phyloP scores from a whole-genome alignment of 208 protist species.

The Crithidia brevicula region DNA sequence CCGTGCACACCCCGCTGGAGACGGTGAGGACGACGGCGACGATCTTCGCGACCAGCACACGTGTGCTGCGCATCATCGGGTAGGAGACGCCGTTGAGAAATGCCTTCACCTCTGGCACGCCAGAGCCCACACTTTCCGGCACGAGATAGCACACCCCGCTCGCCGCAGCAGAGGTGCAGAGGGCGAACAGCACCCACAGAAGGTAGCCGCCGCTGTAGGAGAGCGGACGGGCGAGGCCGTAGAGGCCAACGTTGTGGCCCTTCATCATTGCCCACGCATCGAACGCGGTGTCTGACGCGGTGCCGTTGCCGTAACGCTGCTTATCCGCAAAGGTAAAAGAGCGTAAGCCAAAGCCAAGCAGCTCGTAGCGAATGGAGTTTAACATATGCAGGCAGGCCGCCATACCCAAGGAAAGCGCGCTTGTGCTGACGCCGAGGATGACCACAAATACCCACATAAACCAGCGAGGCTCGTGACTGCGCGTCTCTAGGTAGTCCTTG shows the following conservation, averaged over 20 bases:
- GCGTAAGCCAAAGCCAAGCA: conserved; percentile 49
- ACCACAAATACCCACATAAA: conserved; percentile 73
- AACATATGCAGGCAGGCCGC: conserved; percentile 49
- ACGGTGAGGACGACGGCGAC: conserved; percentile 38
- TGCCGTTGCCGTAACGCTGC: conserved; percentile 23
- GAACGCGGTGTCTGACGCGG: neutral
- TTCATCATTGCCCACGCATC: conserved; percentile 38
- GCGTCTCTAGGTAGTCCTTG: conserved; percentile 66
- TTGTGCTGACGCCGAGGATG: conserved; percentile 43
- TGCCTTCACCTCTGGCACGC: conserved; percentile 54
- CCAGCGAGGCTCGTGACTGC: conserved; percentile 59
- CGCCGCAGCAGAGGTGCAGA: conserved; percentile 36
- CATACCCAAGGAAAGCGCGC: conserved; percentile 37
- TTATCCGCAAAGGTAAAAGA: conserved; percentile 36
- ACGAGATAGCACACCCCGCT: conserved; percentile 42
- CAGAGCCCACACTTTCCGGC: conserved; percentile 44
- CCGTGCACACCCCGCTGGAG: conserved; percentile 53
- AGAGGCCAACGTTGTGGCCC: conserved; percentile 32
- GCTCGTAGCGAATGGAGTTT: conserved; percentile 50
- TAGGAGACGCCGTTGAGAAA: conserved; percentile 65
- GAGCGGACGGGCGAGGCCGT: conserved; percentile 27
- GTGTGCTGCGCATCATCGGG: conserved; percentile 40
- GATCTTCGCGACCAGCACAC: conserved; percentile 49
- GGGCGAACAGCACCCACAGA: conserved; percentile 38
- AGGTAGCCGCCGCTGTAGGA: conserved; percentile 37